A percentile compares a stretch with the other conserved stretches of the same genome.
Evolutionary conservation across 106 monocot species (phyloP).

Genomic region (Acanthochlamys bracteata): DNA sequence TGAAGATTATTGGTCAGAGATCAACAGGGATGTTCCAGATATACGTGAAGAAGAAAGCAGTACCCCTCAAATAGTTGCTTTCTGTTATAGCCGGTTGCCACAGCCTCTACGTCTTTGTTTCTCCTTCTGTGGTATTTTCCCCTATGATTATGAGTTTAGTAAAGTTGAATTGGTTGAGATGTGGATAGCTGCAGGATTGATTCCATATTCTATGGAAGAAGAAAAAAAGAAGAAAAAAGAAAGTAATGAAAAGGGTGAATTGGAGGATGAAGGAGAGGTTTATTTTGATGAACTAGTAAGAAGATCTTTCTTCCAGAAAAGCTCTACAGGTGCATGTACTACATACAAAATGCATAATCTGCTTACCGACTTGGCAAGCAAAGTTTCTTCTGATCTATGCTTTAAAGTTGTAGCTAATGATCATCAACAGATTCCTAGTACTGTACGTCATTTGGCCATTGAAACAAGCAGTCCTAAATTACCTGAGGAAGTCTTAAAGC

Average conservation of each 20-base stretch:
- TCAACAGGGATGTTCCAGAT: not conserved
- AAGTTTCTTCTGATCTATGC: slow-evolving; percentile 16
- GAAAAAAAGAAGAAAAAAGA: no score
- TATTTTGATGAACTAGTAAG: slow-evolving; percentile 22
- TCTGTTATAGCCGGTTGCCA: slow-evolving; percentile 31
- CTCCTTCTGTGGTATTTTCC: slow-evolving; percentile 30
- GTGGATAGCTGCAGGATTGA: slow-evolving; percentile 49
- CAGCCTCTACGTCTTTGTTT: slow-evolving; percentile 31
- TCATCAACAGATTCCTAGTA: not conserved
- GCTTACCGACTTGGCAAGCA: slow-evolving; percentile 28
- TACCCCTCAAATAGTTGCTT: slow-evolving; percentile 19
- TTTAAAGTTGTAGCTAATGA: slow-evolving; percentile 2
- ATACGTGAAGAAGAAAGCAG: slow-evolving; percentile 3
- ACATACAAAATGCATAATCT: slow-evolving; percentile 32
- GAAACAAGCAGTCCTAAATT: not conserved
- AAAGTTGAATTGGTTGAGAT: slow-evolving; percentile 23
- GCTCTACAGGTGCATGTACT: not conserved
- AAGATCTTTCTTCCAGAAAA: slow-evolving; percentile 13
- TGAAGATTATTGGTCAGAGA: not conserved
- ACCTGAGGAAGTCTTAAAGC: not conserved
- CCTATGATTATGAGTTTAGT: slow-evolving; percentile 18
- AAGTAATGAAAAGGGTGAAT: slow-evolving; percentile 1
- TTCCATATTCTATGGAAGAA: slow-evolving; percentile 8
- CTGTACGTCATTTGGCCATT: slow-evolving; percentile 18
- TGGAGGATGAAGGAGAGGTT: slow-evolving; percentile 17